A percentile compares a stretch with the other conserved stretches of the same genome.
Conservation (phyloP, 108 stramenopile species). For the Fragilaria crotonensis region DNA sequence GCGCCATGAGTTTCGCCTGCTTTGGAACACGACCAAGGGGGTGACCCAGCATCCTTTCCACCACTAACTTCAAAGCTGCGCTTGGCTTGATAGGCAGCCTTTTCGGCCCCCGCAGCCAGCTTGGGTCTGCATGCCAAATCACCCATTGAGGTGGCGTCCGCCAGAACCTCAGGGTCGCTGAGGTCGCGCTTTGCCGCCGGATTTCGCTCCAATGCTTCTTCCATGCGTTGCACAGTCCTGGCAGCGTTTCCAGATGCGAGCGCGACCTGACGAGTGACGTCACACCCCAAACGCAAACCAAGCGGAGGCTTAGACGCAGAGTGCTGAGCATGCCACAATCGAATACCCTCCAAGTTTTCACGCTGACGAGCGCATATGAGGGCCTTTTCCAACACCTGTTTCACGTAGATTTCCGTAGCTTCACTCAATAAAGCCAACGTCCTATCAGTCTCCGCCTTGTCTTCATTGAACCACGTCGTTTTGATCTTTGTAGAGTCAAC, state of each 20-base stretch:
- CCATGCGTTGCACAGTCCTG: slow-evolving; percentile 71
- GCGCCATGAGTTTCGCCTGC: slow-evolving; percentile 30
- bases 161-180: slow-evolving; percentile 29
- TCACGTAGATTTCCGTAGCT: slow-evolving; percentile 60
- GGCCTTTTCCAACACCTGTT: slow-evolving; percentile 55
- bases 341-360: slow-evolving; percentile 74
- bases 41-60: slow-evolving; percentile 53
- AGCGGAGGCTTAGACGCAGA: slow-evolving; percentile 29
- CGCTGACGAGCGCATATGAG: slow-evolving; percentile 63
- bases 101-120: slow-evolving; percentile 42
- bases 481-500: slow-evolving; percentile 1
- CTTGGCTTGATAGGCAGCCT: slow-evolving; percentile 61
- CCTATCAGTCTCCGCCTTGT: slow-evolving; percentile 58
- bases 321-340: slow-evolving; percentile 70
- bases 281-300: slow-evolving; percentile 64
- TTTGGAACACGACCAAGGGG: slow-evolving; percentile 75
- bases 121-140: slow-evolving; percentile 51
- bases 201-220: slow-evolving; percentile 69
- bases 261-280: slow-evolving; percentile 69
- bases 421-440: slow-evolving; percentile 64
- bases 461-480: slow-evolving; percentile 64
- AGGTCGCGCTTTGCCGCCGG: slow-evolving; percentile 16
- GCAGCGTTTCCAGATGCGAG: slow-evolving; percentile 72
- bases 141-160: slow-evolving; percentile 46
- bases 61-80: slow-evolving; percentile 69